Percentiles rank a stretch among this genome's conserved stretches.
These are phyloP conservation scores for Candida methanosorbosa DNA, from an alignment of 805 yeast species.

Conservation along the genomic window DNA sequence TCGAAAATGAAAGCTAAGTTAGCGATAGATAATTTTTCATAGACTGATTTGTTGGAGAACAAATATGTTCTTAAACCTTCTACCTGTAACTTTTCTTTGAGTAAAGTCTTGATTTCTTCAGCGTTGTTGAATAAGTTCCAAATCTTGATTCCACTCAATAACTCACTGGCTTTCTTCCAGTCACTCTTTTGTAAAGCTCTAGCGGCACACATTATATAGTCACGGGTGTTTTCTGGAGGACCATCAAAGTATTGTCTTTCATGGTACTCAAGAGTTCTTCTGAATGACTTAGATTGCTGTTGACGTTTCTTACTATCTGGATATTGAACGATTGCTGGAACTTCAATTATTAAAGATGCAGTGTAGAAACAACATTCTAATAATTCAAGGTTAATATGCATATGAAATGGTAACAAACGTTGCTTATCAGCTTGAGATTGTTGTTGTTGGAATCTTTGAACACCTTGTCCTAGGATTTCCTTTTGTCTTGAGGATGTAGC, in stretches of 20 bases:
- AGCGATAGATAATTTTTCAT: constrained; percentile 61
- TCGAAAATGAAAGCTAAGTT: constrained; percentile 62
- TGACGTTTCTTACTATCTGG: constrained; percentile 51
- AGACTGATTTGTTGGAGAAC: constrained; percentile 72
- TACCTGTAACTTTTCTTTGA: constrained; percentile 70
- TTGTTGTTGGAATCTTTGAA: constrained; percentile 53
- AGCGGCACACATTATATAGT: constrained; percentile 88
- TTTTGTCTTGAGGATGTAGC: constrained; percentile 79
- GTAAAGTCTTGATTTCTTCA: constrained; percentile 59
- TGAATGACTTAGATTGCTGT: constrained; percentile 66
- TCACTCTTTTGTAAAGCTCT: constrained; percentile 81
- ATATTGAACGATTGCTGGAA: constrained; percentile 80
- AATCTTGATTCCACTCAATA: constrained; percentile 68
- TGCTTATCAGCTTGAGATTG: constrained; percentile 51
- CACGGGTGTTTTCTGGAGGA: constrained; percentile 95
- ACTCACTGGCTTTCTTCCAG: constrained; percentile 71
- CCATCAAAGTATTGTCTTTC: constrained; percentile 94
- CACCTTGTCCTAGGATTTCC: constrained; percentile 91
- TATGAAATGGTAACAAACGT: constrained; percentile 91
- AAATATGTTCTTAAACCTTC: constrained; percentile 93
- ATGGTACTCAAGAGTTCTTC: constrained; percentile 83
- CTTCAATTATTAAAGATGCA: constrained; percentile 78
- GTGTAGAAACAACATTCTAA: constrained; percentile 92
- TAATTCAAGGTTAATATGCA: constrained; percentile 94
- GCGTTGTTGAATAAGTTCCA: constrained; percentile 77